Base-by-base conservation (phyloP, 1,139 yeast species). In the Saccharomyces pastorianus region DNA sequence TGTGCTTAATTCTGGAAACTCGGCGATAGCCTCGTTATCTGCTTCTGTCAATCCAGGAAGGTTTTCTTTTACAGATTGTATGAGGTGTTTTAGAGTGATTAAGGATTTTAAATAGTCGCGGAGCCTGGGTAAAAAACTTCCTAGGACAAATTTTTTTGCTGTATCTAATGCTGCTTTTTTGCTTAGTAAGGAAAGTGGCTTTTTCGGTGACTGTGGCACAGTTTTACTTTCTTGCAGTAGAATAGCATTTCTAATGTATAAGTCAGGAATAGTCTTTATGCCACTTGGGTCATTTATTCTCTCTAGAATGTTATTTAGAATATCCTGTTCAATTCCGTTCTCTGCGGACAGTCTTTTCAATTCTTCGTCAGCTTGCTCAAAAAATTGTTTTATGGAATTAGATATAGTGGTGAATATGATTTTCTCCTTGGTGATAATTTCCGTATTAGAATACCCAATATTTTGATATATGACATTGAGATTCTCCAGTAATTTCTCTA, bases 361-460 rank as follows among this genome's bases (percentile, higher is more conserved):
- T 52, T 69, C 72, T 3, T 56, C 54, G 44, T 69, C 65, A 0
- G 77, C 74, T 31, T 70, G 69, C 2, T 67, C 59, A 27, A 71
- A 63, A 55, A 71, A 72, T 51, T 68, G 61, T 26, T 69, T 68
- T 34, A 73, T 68, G 2, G 71, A 68, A 20, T 61, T 59, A 1
- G 76, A 71, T 2, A 73, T 61, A 13, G 67, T 63, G 9, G 64
- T 66, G 51, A 73, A 73, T 11, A 73, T 65, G 14, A 59, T 55
- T 46, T 66, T 68, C 53, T 73, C 76, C 51, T 71, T 73, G 44
- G 63, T 61, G 26, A 66, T 63, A 2, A 72, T 71, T 47, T 72
- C 75, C 13, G 62, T 60, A 47, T 70, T 65, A 0, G 76, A 70
- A 52, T 72, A 71, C 1, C 77, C 77, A 34, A 73, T 73, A 52